Conservation (phyloP, 1,284 basidiomycete species). For the Sparassis latifolia region DNA sequence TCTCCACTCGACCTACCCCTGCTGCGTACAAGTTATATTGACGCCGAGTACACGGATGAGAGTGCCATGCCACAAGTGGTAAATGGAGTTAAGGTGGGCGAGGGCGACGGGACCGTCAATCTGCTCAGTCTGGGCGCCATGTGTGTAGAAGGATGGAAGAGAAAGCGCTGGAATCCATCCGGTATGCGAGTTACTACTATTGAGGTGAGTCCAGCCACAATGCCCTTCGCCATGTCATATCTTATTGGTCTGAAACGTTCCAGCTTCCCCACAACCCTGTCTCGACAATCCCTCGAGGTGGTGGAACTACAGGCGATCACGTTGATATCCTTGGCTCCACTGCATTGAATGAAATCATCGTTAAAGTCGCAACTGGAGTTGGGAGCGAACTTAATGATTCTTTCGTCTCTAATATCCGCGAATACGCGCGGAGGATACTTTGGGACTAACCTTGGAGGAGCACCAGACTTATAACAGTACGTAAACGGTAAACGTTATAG, state of each 20-base stretch:
- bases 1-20: conserved; percentile 54
- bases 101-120: conserved; percentile 95
- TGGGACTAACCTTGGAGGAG: conserved; percentile 50
- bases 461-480: too few species aligned
- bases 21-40: conserved; percentile 72
- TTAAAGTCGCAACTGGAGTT: conserved; percentile 80
- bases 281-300: conserved; percentile 75
- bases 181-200: conserved; percentile 82
- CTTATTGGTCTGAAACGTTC: conserved; percentile 1
- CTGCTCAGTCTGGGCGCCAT: conserved; percentile 88
- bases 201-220: conserved; percentile 46
- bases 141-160: conserved; percentile 95
- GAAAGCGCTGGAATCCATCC: conserved; percentile 89
- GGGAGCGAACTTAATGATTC: conserved; percentile 66
- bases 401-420: conserved; percentile 75
- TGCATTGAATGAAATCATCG: conserved; percentile 83
- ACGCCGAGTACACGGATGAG: conserved; percentile 73
- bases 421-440: conserved; percentile 68
- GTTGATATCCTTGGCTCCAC: conserved; percentile 92
- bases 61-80: conserved; percentile 58
- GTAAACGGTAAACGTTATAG: too few species aligned
- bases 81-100: conserved; percentile 85
- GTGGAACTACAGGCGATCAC: conserved; percentile 87
- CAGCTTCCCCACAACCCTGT: conserved; percentile 85
- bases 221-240: not conserved